Evolutionary conservation across 2,329 filamentous ascomycete species (phyloP), one percentile per base, ranked within the genome.

Genomic region (Verticillium nonalfalfae): DNA sequence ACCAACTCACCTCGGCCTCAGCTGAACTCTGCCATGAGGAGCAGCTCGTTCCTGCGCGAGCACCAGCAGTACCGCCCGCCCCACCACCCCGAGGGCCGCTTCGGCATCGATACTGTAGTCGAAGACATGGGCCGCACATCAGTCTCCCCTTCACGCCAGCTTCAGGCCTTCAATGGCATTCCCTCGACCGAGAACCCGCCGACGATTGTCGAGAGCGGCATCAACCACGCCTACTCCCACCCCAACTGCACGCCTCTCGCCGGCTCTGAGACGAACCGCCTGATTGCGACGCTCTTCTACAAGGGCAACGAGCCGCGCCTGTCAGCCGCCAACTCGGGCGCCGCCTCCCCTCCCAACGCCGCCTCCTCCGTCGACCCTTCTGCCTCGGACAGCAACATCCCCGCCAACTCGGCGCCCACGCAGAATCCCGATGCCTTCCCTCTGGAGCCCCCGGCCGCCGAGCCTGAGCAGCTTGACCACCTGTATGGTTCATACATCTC

Each of bases 401-500:
- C 83, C 52, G 70, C 78, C 59, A 83, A 86, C 77, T 74, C 88
- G 69, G 83, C 85, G 18, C 84, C 87, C 9, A 84, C 85, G 57
- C 81, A 79, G 66, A 79, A 82, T 66, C 78, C 82, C 61, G 80
- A 83, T n/a, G 76, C 77, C 65, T 86, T 86, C 67, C 84, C 86
- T 31, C 78, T 87, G 58, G 84, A 88, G 71, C 80, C 83, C 62
- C 79, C 85, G 62, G 78, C 80, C 60, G 74, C 79, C 67, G 80
- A 86, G 69, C 74, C 82, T 67, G 79, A 87, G 73, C 78, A 85
- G 61, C 80, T 88, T 59, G 85, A 89, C 68, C 84, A 87, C 64
- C 79, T 88, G 18, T 89, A 89, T 67, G 86, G 86, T 64, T 86
- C 84, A 21, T 86, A 86, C 68, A 82, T 88, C 69, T 87, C 85